Evolutionary conservation across 2,329 filamentous ascomycete species (phyloP), one percentile per base, ranked within the genome.

Genomic region (Penicillium sclerotigenum): DNA sequence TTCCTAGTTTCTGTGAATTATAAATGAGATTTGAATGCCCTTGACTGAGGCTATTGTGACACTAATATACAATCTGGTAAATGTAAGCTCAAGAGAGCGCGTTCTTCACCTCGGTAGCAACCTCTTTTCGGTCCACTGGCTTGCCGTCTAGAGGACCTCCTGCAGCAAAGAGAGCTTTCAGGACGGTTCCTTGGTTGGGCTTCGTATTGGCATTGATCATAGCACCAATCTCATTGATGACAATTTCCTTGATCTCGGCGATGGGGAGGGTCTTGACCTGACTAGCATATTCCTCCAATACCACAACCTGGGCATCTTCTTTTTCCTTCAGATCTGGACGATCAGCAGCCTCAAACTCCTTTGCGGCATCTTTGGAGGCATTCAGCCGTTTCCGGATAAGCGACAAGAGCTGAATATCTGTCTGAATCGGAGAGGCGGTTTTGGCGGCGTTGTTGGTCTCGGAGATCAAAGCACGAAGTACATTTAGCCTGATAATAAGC

Each of bases 361-460:
- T 63, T 3, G 68, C 70, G 5, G 78, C 76, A 14, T 73, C 70
- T 51, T 74, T 72, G 8, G 69, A 59, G 9, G 68, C 71, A 11
- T 70, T 60, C 2, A 69, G 64, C 34, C 75, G 76, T 64, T 79
- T 80, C n/a, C 71, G 72, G 33, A 81, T 74, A 33, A 80, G 62
- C 1, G 73, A 69, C 8, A 81, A 65, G 29, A 81, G 68, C 51
- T 79, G 76, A 16, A 78, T 65, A 55, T 81, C 77, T 26, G 77
- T 79, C 54, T 73, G 70, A 22, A 80, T 75, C 11, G 78, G 78
- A 16, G 69, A 71, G 3, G 76, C 60, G 20, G 75, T 75, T 68
- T 79, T 80, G 50, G 73, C 70, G n/a, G 76, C 72, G 60, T 80
- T 79, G 65, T 78, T 80, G 61, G 74, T 75, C 59, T 81, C 79